Percentiles rank a stretch among this genome's conserved stretches.
Conservation (phyloP, 2,329 filamentous ascomycete genomes). For the Clarireedia homoeocarpa region DNA sequence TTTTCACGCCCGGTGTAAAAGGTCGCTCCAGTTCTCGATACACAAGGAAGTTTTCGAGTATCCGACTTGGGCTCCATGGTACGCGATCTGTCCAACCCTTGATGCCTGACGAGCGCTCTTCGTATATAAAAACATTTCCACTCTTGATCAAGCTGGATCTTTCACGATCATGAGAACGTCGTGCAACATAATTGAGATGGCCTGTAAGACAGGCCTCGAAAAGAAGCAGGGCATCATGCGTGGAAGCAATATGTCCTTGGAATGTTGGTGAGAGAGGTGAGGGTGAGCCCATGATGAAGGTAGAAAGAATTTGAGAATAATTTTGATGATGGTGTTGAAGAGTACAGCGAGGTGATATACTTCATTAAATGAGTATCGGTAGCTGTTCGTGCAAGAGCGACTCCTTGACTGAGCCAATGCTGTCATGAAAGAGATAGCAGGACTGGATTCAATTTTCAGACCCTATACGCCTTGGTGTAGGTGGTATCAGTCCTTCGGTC, state of each 20-base stretch:
- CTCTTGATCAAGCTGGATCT: conserved; percentile 69
- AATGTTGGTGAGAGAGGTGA: conserved; percentile 21
- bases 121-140: conserved; percentile 76
- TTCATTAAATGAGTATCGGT: conserved; percentile 12
- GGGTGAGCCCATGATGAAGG: conserved; percentile 15
- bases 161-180: conserved; percentile 81
- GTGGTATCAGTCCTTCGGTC: no score
- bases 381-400: no score
- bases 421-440: no score
- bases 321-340: neutral
- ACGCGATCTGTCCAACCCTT: conserved; percentile 92
- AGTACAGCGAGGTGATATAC: neutral
- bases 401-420: no score
- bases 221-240: conserved; percentile 59
- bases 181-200: conserved; percentile 64
- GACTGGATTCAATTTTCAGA: no score
- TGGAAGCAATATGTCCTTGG: conserved; percentile 23
- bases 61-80: conserved; percentile 86
- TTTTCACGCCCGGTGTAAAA: conserved; percentile 81
- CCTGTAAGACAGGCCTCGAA: conserved; percentile 74
- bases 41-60: conserved; percentile 93
- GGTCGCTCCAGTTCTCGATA: conserved; percentile 97
- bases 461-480: no score
- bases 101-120: conserved; percentile 80
- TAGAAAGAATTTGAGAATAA: neutral